Evolutionary conservation across 192 early-diverging fungal genomes (phyloP).

Genomic region (Entrophospora sp.): DNA sequence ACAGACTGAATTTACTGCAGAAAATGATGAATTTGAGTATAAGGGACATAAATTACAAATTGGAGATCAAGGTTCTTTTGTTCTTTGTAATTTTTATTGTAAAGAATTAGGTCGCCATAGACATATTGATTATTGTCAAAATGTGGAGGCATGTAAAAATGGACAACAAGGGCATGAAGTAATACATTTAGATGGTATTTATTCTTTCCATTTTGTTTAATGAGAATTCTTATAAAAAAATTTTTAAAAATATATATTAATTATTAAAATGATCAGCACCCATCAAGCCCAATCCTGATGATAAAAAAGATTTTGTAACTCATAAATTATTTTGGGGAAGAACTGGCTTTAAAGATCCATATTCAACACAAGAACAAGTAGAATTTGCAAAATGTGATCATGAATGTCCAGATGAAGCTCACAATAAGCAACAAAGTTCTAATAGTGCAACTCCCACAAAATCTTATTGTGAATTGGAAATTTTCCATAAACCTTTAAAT

Average conservation of each 20-base stretch:
- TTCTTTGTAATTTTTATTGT: slow-evolving; percentile 1
- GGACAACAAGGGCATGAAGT: background rate
- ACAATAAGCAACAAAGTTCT: slow-evolving; percentile 1
- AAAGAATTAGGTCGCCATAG: slow-evolving; percentile 5
- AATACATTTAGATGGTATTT: slow-evolving; percentile 15
- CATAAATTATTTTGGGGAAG: slow-evolving; percentile 18
- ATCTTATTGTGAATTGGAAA: slow-evolving; percentile 11
- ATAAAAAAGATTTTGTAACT: slow-evolving; percentile 15
- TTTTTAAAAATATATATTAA: background rate
- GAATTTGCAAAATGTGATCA: slow-evolving; percentile 20
- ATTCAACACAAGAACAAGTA: slow-evolving; percentile 2
- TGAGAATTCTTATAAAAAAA: background rate
- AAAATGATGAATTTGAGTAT: slow-evolving; percentile 15
- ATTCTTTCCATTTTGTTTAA: background rate
- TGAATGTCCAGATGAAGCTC: slow-evolving; percentile 4
- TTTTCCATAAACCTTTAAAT: slow-evolving; percentile 8
- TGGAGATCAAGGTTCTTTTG: slow-evolving; percentile 6
- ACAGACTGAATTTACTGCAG: slow-evolving; percentile 1
- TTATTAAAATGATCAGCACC: background rate
- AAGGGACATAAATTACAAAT: background rate
- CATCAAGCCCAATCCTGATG: background rate
- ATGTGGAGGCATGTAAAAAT: background rate
- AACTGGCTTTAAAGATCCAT: slow-evolving; percentile 19
- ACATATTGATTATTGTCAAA: slow-evolving; percentile 22
- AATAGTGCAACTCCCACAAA: background rate